Evolutionary conservation across 371 early-diverging fungal species (phyloP).

Genomic region (Capillidium heterosporum): DNA sequence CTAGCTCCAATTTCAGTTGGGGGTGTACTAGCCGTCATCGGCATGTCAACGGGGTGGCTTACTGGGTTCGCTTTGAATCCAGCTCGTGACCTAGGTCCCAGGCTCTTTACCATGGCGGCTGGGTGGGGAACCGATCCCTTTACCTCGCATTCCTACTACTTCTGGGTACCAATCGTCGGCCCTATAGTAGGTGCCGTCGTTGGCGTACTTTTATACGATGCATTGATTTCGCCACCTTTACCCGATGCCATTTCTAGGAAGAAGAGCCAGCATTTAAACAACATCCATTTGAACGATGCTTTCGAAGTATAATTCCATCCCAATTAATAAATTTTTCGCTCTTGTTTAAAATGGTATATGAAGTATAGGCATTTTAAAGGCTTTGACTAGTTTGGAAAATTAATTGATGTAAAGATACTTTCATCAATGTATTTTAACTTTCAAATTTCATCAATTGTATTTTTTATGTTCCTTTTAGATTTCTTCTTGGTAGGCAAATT

Average conservation of each 20-base stretch:
- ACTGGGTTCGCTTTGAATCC: slow-evolving; percentile 73
- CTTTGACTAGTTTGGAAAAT: no score
- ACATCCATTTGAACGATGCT: no score
- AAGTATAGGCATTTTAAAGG: no score
- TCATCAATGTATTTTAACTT: no score
- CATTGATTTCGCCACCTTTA: slow-evolving; percentile 18
- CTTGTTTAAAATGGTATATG: no score
- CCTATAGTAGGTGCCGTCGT: slow-evolving; percentile 53
- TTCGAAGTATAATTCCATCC: no score
- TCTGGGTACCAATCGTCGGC: slow-evolving; percentile 57
- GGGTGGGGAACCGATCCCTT: slow-evolving; percentile 65
- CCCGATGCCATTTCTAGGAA: neutral
- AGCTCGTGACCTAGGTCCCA: slow-evolving; percentile 78
- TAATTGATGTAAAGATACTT: no score
- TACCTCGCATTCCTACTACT: slow-evolving; percentile 37
- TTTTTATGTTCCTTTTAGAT: no score
- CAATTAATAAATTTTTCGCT: no score
- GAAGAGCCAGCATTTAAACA: no score
- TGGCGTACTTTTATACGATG: slow-evolving; percentile 44
- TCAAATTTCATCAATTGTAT: no score
- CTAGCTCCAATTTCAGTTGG: slow-evolving; percentile 14
- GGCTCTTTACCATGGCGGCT: slow-evolving; percentile 53
- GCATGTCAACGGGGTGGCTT: slow-evolving; percentile 41
- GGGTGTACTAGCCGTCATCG: slow-evolving; percentile 37
- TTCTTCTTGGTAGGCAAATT: no score